Evolutionary conservation across 1,139 yeast genomes (phyloP).

Genomic region (Pichia sp.): DNA sequence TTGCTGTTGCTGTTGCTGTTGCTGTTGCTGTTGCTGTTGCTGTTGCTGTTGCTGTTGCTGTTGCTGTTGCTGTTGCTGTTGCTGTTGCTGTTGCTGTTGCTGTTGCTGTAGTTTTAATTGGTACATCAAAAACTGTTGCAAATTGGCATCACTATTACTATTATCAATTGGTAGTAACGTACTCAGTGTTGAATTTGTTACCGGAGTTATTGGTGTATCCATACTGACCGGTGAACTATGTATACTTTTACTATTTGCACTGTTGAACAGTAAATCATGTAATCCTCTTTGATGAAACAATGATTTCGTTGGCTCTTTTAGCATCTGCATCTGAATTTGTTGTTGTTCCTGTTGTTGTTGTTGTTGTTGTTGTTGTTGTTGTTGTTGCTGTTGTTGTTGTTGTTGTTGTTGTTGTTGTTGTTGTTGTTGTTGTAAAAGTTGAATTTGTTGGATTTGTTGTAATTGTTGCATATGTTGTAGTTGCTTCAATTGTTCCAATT

Average conservation of each 20-base stretch:
- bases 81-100: not conserved
- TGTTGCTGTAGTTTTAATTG: constrained; percentile 1
- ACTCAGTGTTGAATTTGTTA: not conserved
- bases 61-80: not conserved
- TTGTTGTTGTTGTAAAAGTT: constrained; percentile 2
- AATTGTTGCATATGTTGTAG: constrained; percentile 5
- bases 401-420: not conserved
- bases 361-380: no score
- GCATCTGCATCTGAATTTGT: no score
- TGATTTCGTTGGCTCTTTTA: not conserved
- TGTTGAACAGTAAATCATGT: not conserved
- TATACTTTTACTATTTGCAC: not conserved
- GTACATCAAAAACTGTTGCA: not conserved
- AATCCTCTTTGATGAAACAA: not conserved
- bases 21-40: constrained; percentile 1
- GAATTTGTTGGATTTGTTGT: constrained; percentile 1
- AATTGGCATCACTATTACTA: not conserved
- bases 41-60: not conserved
- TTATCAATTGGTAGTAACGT: not conserved
- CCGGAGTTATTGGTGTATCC: not conserved
- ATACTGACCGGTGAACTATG: not conserved
- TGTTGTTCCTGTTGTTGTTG: not conserved
- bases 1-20: not conserved
- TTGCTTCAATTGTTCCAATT: constrained; percentile 12
- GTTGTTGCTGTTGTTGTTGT: not conserved